Evolutionary conservation across 2,329 filamentous ascomycete species (phyloP), one percentile per base, ranked within the genome.

Genomic region (Corniculantispora saksenae): DNA sequence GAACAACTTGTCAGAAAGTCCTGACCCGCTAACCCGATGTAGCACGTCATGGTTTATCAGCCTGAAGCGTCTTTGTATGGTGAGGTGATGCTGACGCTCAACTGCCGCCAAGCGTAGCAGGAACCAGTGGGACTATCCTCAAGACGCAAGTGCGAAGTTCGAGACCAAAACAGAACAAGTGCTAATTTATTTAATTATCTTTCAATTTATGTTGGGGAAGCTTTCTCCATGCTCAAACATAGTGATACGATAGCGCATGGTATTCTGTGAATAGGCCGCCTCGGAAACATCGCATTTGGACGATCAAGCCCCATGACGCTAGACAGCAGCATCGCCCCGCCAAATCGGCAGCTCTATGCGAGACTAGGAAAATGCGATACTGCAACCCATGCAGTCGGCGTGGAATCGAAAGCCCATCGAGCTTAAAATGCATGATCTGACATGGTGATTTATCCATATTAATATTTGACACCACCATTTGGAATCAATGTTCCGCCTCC

Each of bases 251-350:
- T 48, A 21, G 43, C 19, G 4, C 3, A 25, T 50, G n/a, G 23
- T 6, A 29, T 21, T 29, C 17, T 12, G 35, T 7, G 7, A 53
- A 53, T 27, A 17, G n/a, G 38, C 3, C 21, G n/a, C 38, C 4
- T 3, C 13, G 19, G 27, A 8, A 47, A n/a, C 38, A 35, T 63
- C 27, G 43, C 32, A 59, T 35, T n/a, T 56, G 10, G 32, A 35
- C 54, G 54, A 64, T 64, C 47, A 13, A 32, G 21, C 23, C 5
- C 10, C 23, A 35, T 9, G 23, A 38, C 61, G 47, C 61, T 64
- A 53, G 45, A 40, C 45, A 25, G 40, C 15, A 40, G 61, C 5
- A 58, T 64, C 61, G 61, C 61, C 61, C 54, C 61, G 61, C 61
- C 54, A 43, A 50, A 57, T 63, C 61, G 43, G 19, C 9, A 5